Percentiles rank a stretch among this genome's conserved stretches.
phyloP scores from a whole-genome alignment of 2,329 filamentous ascomycete species.

The Fusarium marasasianum region DNA sequence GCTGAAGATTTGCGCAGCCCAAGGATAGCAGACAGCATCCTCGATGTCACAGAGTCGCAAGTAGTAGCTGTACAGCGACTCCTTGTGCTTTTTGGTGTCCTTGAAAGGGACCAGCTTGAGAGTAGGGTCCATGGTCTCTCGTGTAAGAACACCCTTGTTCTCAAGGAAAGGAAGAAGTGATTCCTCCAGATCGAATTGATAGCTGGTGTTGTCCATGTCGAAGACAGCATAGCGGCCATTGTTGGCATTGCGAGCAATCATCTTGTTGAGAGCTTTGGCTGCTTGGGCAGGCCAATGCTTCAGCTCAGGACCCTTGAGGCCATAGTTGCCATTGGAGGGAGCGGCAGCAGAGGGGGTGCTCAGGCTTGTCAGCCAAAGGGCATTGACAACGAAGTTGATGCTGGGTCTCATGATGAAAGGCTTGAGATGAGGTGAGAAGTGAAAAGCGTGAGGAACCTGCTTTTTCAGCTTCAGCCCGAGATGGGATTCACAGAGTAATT shows the following conservation, averaged over 20 bases:
- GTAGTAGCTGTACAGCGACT: conserved; percentile 58
- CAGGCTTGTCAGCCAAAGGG: conserved; percentile 28
- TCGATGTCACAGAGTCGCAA: conserved; percentile 54
- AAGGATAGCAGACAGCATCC: conserved; percentile 54
- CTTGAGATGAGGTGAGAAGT: neutral
- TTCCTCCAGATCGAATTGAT: conserved; percentile 54
- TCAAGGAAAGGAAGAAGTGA: conserved; percentile 56
- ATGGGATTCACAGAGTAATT: conserved; percentile 3
- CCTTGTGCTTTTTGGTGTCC: conserved; percentile 50
- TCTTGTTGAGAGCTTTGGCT: conserved; percentile 47
- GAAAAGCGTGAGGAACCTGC: neutral
- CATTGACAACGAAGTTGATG: conserved; percentile 12
- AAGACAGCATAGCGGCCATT: conserved; percentile 52
- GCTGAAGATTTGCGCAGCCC: conserved; percentile 53
- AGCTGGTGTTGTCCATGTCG: conserved; percentile 59
- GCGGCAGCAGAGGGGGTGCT: conserved; percentile 14
- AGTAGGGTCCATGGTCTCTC: conserved; percentile 52
- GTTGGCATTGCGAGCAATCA: conserved; percentile 52
- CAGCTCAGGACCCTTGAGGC: conserved; percentile 34
- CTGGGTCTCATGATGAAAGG: conserved; percentile 24
- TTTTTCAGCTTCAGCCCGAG: neutral
- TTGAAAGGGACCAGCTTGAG: conserved; percentile 55
- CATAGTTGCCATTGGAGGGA: conserved; percentile 8
- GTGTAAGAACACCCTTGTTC: conserved; percentile 52
- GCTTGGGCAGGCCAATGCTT: conserved; percentile 51